These are phyloP conservation scores for Geotrichum aggregatum DNA, from an alignment of 1,139 yeast genomes.

Conservation along the genomic window DNA sequence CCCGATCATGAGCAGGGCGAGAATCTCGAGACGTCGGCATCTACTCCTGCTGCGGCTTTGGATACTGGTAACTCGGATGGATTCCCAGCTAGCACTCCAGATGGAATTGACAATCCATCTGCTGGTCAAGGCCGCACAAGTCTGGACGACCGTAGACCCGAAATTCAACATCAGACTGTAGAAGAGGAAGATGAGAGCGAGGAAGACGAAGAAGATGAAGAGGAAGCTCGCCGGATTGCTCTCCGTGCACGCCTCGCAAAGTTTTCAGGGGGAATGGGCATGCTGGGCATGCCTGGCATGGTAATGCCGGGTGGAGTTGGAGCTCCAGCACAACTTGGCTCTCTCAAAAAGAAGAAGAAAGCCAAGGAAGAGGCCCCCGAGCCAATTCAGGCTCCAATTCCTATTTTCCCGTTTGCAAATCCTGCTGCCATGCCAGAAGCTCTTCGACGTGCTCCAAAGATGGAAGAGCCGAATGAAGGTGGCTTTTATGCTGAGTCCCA, in stretches of 20 bases:
- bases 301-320: slow-evolving; percentile 23
- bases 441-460: slow-evolving; percentile 10
- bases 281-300: slow-evolving; percentile 44
- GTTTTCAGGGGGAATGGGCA: slow-evolving; percentile 85
- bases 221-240: slow-evolving; percentile 72
- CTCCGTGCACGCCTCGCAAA: slow-evolving; percentile 94
- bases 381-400: slow-evolving; percentile 40
- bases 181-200: slow-evolving; percentile 45
- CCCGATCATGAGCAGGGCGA: background rate
- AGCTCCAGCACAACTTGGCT: slow-evolving; percentile 16
- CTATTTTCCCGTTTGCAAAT: slow-evolving; percentile 51
- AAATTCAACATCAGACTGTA: slow-evolving; percentile 28
- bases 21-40: background rate
- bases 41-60: background rate
- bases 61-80: slow-evolving; percentile 12
- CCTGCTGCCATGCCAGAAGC: slow-evolving; percentile 25
- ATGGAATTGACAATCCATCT: too few species aligned
- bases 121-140: too few species aligned
- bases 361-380: slow-evolving; percentile 26
- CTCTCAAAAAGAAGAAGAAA: slow-evolving; percentile 29
- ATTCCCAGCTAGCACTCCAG: slow-evolving; percentile 1
- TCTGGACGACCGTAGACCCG: too few species aligned
- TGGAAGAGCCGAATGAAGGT: too few species aligned
- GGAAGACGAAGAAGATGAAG: slow-evolving; percentile 59
- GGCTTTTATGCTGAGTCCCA: too few species aligned